Base-by-base conservation (phyloP, 139 green algal genomes). In the Volvox reticuliferus region DNA sequence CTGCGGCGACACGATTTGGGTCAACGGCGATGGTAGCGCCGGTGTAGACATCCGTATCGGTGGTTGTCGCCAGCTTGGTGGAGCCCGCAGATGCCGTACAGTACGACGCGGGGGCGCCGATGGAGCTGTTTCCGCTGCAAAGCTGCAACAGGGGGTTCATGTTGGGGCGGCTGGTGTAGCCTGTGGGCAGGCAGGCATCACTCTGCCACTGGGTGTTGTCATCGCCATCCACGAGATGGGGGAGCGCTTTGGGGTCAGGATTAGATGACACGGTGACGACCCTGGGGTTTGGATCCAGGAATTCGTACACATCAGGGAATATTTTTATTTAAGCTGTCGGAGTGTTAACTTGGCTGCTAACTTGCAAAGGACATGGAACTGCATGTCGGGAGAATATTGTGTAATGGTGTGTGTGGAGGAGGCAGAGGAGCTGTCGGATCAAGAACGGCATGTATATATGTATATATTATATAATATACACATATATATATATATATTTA, bases 121-220 rank as follows among this genome's bases (percentile, higher is more conserved):
- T 14, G 63, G 82, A 3, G 32, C 63, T 37, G 33, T 22, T 76
- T 36, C 28, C 36, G 75, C 12, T 21, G 55, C 86, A 90, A 12
- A 76, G 86, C 0, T 32, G 30, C 50, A 85, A 22, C 21, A 90
- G 73, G 26, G 86, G 86, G 86, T 85, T 90, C 86, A 90, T 90
- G 86, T 32, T 22, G 86, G 86, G 75, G 20, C 86, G 86, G 32
- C 22, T 24, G 2, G 19, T 75, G 86, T 77, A 90, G 30, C 86
- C 86, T 2, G 75, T 85, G 30, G 86, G 86, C 37, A 62, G 35
- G 75, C 86, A 90, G 30, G 86, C 86, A 61, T 90, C 86, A 30
- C 32, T 68, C 71, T 89, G 85, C 85, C 85, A 89, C 68, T 82
- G 69, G 19, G 85, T 89, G 85, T 89, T 89, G 44, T 89, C 85